Evolutionary conservation across 371 early-diverging fungal species (phyloP).

Genomic region (Mucor saturninus): DNA sequence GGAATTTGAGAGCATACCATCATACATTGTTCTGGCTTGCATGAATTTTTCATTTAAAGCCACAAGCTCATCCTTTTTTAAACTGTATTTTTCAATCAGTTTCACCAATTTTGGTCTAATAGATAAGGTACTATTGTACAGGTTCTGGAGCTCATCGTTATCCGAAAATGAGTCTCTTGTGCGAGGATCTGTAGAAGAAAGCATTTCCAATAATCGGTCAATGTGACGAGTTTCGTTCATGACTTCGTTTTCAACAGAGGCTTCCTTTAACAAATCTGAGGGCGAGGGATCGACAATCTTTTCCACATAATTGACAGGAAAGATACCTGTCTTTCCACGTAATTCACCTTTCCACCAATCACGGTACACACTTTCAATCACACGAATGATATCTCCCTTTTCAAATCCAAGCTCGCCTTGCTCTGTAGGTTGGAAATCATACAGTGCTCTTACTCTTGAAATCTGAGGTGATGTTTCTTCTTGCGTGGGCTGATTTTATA

Average conservation of each 20-base stretch:
- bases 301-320: slow-evolving; percentile 89
- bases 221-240: slow-evolving; percentile 76
- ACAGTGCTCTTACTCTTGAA: slow-evolving; percentile 81
- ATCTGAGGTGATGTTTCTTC: slow-evolving; percentile 46
- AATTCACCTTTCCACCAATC: slow-evolving; percentile 94
- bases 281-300: slow-evolving; percentile 64
- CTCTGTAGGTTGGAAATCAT: slow-evolving; percentile 85
- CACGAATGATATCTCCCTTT: slow-evolving; percentile 80
- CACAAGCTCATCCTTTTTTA: slow-evolving; percentile 72
- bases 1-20: slow-evolving; percentile 52
- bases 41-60: slow-evolving; percentile 59
- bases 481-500: background rate
- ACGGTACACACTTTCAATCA: slow-evolving; percentile 82
- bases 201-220: slow-evolving; percentile 76
- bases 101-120: slow-evolving; percentile 81
- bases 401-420: slow-evolving; percentile 83
- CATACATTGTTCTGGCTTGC: slow-evolving; percentile 59
- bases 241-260: slow-evolving; percentile 75
- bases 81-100: slow-evolving; percentile 76
- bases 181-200: slow-evolving; percentile 77
- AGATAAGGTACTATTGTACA: slow-evolving; percentile 73
- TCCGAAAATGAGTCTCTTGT: slow-evolving; percentile 81
- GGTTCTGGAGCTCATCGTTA: slow-evolving; percentile 82
- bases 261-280: slow-evolving; percentile 61
- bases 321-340: slow-evolving; percentile 77